Conservation (phyloP, 345 rosid species). For the Erucastrum elatum region DNA sequence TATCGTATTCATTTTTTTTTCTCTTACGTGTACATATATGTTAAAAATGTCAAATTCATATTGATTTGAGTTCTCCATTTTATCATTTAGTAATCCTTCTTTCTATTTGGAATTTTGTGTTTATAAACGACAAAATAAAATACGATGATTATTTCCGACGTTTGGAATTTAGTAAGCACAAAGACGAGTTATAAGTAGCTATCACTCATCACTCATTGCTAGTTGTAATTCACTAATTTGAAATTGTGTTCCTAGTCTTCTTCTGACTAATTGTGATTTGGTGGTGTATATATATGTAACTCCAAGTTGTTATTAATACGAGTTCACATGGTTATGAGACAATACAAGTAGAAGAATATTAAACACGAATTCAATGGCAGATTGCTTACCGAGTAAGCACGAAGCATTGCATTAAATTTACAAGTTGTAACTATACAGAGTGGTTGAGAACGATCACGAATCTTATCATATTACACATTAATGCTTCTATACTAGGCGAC, state of each 20-base stretch:
- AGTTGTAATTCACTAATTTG: neutral
- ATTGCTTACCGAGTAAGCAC: neutral
- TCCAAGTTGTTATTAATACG: neutral
- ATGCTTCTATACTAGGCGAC: slow-evolving; percentile 1
- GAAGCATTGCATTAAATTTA: neutral
- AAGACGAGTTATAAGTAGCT: neutral
- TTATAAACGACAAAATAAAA: neutral
- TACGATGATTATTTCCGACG: neutral
- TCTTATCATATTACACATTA: neutral
- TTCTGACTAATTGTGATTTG: neutral
- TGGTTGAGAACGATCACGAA: slow-evolving; percentile 18
- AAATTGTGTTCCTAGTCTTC: neutral
- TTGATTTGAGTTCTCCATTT: neutral
- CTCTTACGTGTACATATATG: slow-evolving; percentile 3
- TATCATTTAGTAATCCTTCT: neutral
- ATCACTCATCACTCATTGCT: neutral
- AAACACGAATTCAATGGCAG: neutral
- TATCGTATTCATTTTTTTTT: neutral
- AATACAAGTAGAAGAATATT: too few species aligned
- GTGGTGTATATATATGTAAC: neutral
- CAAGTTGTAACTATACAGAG: neutral
- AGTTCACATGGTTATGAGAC: too few species aligned
- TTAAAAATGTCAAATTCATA: neutral
- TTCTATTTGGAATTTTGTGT: slow-evolving; percentile 6
- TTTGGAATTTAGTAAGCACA: neutral